A percentile compares a stretch with the other conserved stretches of the same genome.
Evolutionary conservation across 352 stramenopile genomes (phyloP).

Genomic region (Peronosclerospora sorghi): DNA sequence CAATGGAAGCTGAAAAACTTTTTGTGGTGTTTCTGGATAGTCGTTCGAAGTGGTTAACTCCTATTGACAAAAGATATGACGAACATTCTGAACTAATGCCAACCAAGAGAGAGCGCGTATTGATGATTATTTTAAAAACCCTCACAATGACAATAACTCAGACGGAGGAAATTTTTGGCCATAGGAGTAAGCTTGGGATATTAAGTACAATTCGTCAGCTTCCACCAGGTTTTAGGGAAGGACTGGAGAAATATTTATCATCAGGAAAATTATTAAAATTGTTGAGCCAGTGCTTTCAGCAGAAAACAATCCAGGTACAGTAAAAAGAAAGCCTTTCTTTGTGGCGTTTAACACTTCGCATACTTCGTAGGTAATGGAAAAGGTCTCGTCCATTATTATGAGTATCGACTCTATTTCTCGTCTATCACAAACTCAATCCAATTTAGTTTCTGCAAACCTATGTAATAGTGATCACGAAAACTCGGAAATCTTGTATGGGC

Average conservation of each 20-base stretch:
- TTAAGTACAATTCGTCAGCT: constrained; percentile 20
- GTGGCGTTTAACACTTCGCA: not conserved
- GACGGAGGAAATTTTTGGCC: constrained; percentile 44
- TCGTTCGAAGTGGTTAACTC: constrained; percentile 42
- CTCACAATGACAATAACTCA: constrained; percentile 46
- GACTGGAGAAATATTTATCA: constrained; percentile 20
- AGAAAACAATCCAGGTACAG: constrained; percentile 29
- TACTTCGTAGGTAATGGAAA: constrained; percentile 28
- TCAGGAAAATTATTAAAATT: constrained; percentile 21
- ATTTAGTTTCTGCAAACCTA: constrained; percentile 33
- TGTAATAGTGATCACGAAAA: constrained; percentile 22
- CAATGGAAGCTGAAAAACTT: constrained; percentile 21
- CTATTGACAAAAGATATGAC: constrained; percentile 2
- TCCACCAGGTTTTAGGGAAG: constrained; percentile 13
- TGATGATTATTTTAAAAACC: constrained; percentile 51
- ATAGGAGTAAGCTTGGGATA: constrained; percentile 6
- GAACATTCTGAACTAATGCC: constrained; percentile 4
- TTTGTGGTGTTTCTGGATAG: constrained; percentile 37
- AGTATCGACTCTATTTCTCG: constrained; percentile 45
- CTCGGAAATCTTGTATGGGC: constrained; percentile 26
- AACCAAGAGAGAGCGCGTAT: constrained; percentile 17
- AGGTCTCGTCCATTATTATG: constrained; percentile 35
- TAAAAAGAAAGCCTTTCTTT: not conserved
- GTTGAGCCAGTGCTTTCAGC: constrained; percentile 27
- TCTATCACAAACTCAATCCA: constrained; percentile 48